phyloP scores from a whole-genome alignment of 1,139 yeast species.

The Magnusiomyces magnusii region DNA sequence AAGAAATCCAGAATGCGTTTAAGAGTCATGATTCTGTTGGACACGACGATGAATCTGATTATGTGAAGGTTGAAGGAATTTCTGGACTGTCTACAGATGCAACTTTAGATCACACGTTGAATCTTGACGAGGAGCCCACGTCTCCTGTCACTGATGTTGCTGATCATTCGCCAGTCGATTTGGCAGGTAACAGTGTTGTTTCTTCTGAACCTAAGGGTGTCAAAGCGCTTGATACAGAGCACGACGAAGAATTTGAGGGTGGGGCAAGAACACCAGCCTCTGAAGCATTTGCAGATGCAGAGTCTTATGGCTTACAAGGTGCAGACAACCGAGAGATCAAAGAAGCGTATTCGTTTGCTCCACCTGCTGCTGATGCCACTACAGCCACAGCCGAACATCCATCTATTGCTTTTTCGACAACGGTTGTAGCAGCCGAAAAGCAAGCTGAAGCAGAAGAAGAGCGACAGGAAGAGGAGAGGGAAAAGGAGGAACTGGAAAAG shows the following conservation, averaged over 20 bases:
- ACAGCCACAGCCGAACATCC: background rate
- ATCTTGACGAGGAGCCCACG: background rate
- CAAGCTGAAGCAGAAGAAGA: background rate
- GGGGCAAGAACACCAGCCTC: background rate
- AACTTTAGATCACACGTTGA: background rate
- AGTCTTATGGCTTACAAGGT: background rate
- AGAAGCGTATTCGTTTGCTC: background rate
- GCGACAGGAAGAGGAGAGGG: background rate
- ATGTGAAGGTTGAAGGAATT: background rate
- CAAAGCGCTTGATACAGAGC: background rate
- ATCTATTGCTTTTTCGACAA: background rate
- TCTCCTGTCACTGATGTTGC: background rate
- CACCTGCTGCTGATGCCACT: background rate
- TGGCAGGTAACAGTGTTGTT: background rate
- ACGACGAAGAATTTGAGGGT: background rate
- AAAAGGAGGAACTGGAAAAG: background rate
- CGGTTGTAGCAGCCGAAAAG: background rate
- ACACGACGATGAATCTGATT: background rate
- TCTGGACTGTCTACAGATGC: background rate
- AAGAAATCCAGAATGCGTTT: background rate
- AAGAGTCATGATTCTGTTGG: background rate
- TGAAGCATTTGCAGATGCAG: background rate
- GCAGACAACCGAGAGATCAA: background rate
- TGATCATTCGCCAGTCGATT: background rate
- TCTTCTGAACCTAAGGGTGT: background rate